A percentile compares a stretch with the other conserved stretches of the same genome.
Conservation (phyloP, 768 basidiomycete species). For the Lactarius sp. region DNA sequence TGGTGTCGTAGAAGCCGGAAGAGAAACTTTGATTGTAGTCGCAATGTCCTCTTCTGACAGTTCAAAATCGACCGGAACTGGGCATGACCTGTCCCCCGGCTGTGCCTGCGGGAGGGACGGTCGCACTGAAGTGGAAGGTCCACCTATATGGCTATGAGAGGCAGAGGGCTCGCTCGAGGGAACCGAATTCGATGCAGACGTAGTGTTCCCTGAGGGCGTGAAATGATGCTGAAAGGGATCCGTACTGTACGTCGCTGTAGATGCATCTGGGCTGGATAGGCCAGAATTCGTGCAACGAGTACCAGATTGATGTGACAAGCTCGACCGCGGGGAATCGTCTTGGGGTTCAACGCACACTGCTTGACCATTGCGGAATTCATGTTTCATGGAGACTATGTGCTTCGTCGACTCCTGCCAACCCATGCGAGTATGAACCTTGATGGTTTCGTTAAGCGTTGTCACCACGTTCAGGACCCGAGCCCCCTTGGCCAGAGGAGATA, state of each 20-base stretch:
- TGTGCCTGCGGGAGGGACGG: background rate
- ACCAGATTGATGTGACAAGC: conserved; percentile 20
- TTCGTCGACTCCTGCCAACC: conserved; percentile 58
- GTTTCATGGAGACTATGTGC: conserved; percentile 54
- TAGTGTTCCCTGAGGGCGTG: background rate
- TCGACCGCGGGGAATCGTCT: conserved; percentile 29
- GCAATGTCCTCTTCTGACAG: conserved; percentile 46
- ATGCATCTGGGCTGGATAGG: conserved; percentile 18
- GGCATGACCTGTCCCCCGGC: background rate
- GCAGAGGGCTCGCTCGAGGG: background rate
- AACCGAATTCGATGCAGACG: background rate
- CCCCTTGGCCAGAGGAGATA: conserved; percentile 83
- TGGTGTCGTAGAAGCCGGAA: conserved; percentile 61
- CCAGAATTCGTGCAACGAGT: conserved; percentile 4
- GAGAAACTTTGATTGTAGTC: conserved; percentile 52
- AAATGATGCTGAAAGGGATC: background rate
- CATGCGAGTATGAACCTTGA: conserved; percentile 52
- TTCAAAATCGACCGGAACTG: conserved; percentile 27
- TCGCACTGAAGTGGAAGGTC: conserved; percentile 7
- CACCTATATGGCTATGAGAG: background rate
- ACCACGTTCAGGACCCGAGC: conserved; percentile 61
- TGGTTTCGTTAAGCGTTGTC: conserved; percentile 70
- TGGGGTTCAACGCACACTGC: conserved; percentile 36
- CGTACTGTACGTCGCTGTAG: background rate
- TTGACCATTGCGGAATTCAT: conserved; percentile 62